These are phyloP conservation scores for Dothideomycetes sp. DNA, from an alignment of 2,329 filamentous ascomycete species.

Conservation along the genomic window DNA sequence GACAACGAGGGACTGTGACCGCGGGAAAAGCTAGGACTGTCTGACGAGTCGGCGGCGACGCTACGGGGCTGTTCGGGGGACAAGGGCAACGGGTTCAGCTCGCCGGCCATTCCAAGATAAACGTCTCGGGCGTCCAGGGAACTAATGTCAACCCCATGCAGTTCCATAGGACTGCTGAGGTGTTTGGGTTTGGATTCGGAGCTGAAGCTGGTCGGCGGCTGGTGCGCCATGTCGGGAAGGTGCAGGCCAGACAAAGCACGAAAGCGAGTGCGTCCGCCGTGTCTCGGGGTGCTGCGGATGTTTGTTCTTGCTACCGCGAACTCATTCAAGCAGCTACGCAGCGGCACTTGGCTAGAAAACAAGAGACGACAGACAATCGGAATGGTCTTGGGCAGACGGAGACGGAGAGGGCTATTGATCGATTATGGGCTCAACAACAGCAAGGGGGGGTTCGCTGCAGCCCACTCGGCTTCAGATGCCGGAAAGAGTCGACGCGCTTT, in stretches of 20 bases:
- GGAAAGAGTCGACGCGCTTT: neutral
- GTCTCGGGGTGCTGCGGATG: neutral
- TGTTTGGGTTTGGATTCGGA: conserved; percentile 4
- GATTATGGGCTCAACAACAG: neutral
- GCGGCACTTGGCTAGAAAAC: too few relatives aligned
- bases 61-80: conserved; percentile 20
- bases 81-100: conserved; percentile 21
- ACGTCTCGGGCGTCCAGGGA: conserved; percentile 25
- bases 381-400: too few relatives aligned
- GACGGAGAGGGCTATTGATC: too few relatives aligned
- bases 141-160: conserved; percentile 28
- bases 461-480: neutral
- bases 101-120: conserved; percentile 17
- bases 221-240: conserved; percentile 3
- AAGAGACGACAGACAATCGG: too few relatives aligned
- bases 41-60: conserved; percentile 9
- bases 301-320: neutral
- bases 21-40: conserved; percentile 14
- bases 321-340: conserved; percentile 7
- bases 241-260: neutral
- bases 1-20: conserved; percentile 16
- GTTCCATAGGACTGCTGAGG: conserved; percentile 26
- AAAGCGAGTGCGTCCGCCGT: neutral
- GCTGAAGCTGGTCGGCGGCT: conserved; percentile 2
- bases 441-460: too few relatives aligned